Percentiles rank a stretch among this genome's conserved stretches.
These are phyloP conservation scores for Cyberlindnera japonica DNA, from an alignment of 805 yeast species.

Conservation along the genomic window DNA sequence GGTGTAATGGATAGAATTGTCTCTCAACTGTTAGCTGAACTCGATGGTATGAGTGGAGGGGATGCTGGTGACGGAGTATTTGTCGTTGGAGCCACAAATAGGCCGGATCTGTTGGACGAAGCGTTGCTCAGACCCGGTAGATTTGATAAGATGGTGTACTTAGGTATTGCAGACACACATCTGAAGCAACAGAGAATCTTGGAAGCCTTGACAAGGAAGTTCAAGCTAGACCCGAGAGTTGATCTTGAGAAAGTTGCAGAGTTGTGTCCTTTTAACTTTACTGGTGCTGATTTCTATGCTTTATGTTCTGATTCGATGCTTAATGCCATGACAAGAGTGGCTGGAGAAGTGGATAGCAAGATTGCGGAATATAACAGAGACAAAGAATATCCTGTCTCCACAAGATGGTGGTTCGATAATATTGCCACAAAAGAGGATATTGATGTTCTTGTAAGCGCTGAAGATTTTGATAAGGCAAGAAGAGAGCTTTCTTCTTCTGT, in stretches of 20 bases:
- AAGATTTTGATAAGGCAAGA: slow-evolving; percentile 77
- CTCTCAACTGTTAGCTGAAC: slow-evolving; percentile 88
- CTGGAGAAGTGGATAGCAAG: slow-evolving; percentile 67
- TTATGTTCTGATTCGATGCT: slow-evolving; percentile 93
- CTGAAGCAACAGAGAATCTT: slow-evolving; percentile 83
- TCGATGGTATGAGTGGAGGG: slow-evolving; percentile 93
- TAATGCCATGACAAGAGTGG: slow-evolving; percentile 92
- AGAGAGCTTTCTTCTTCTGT: slow-evolving; percentile 77
- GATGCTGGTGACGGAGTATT: slow-evolving; percentile 81
- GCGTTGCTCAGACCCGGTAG: slow-evolving; percentile 92
- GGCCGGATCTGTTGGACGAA: slow-evolving; percentile 94
- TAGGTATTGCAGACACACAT: slow-evolving; percentile 90
- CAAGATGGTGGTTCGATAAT: slow-evolving; percentile 90
- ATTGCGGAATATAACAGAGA: slow-evolving; percentile 48
- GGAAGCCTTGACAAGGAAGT: slow-evolving; percentile 85
- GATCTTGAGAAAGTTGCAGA: slow-evolving; percentile 57
- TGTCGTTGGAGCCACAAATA: slow-evolving; percentile 97
- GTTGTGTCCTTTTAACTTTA: slow-evolving; percentile 80
- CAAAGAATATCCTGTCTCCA: slow-evolving; percentile 46
- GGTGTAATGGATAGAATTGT: slow-evolving; percentile 99
- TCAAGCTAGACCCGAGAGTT: slow-evolving; percentile 56
- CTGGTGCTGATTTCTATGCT: slow-evolving; percentile 98
- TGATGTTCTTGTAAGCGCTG: slow-evolving; percentile 61
- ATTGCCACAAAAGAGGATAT: slow-evolving; percentile 65
- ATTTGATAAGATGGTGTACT: slow-evolving; percentile 90